phyloP scores from a whole-genome alignment of 805 yeast genomes.

The Schizosaccharomyces lindneri region DNA sequence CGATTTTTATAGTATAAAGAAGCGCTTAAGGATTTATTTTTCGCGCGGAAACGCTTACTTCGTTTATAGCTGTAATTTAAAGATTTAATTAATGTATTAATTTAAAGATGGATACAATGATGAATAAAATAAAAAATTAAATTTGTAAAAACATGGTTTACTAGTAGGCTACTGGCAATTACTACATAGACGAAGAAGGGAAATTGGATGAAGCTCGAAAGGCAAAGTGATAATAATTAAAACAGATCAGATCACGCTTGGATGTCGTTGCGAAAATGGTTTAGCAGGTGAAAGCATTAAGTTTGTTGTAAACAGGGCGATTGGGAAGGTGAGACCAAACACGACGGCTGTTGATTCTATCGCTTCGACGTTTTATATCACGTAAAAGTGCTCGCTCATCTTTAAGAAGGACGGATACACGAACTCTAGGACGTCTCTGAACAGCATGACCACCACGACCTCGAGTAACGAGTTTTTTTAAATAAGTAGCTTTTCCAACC shows the following conservation, averaged over 20 bases:
- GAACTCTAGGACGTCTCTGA: background rate
- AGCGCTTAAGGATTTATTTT: no score
- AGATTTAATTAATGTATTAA: no score
- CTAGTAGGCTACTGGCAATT: no score
- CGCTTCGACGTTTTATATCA: background rate
- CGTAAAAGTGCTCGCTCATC: background rate
- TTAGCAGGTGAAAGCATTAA: background rate
- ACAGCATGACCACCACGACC: background rate
- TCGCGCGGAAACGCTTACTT: no score
- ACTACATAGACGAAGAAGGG: no score
- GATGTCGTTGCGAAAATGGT: background rate
- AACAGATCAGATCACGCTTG: background rate
- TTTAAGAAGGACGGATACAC: background rate
- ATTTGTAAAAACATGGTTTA: no score
- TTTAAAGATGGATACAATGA: no score
- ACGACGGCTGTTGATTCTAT: background rate
- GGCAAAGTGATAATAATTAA: no score
- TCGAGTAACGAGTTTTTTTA: background rate
- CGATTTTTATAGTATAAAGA: no score
- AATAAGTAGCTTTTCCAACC: conserved; percentile 1
- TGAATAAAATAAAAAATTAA: no score
- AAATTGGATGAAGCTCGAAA: no score
- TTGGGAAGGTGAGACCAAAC: background rate
- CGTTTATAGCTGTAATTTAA: no score
- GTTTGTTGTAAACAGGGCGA: background rate